These are phyloP conservation scores for Pythium monospermum DNA, from an alignment of 352 stramenopile genomes.

Conservation along the genomic window DNA sequence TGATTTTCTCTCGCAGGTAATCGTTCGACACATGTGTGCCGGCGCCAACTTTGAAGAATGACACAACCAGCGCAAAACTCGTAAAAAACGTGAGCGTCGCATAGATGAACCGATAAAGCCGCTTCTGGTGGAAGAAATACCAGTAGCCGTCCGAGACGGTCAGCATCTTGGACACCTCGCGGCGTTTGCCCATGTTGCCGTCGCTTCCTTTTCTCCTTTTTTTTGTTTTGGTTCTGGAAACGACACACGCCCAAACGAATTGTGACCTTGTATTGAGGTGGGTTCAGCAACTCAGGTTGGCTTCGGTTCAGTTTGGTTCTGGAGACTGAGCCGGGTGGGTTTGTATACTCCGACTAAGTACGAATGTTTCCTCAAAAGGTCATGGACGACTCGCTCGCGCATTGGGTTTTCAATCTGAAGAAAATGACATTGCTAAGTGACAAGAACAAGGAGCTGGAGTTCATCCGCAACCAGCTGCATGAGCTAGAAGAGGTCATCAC, in stretches of 20 bases:
- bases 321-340: too few species aligned
- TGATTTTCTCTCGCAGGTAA: conserved; percentile 37
- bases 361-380: neutral
- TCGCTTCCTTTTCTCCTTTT: conserved; percentile 3
- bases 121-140: conserved; percentile 70
- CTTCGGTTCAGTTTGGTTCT: neutral
- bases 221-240: neutral
- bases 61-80: conserved; percentile 69
- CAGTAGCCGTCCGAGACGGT: conserved; percentile 72
- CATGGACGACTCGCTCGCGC: too few species aligned
- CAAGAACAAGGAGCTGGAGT: conserved; percentile 17
- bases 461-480: conserved; percentile 17
- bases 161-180: conserved; percentile 62
- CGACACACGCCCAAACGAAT: too few species aligned
- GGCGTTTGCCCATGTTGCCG: conserved; percentile 52
- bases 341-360: neutral
- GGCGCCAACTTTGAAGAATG: conserved; percentile 64
- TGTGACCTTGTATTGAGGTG: too few species aligned
- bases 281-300: too few species aligned
- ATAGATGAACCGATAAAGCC: conserved; percentile 71
- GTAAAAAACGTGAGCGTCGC: conserved; percentile 68
- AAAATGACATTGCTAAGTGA: conserved; percentile 1
- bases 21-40: conserved; percentile 45
- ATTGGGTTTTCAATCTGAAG: too few species aligned
- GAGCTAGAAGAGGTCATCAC: conserved; percentile 25